Evolutionary conservation across 352 stramenopile species (phyloP).

Genomic region (Halophytophthora batemanensis): DNA sequence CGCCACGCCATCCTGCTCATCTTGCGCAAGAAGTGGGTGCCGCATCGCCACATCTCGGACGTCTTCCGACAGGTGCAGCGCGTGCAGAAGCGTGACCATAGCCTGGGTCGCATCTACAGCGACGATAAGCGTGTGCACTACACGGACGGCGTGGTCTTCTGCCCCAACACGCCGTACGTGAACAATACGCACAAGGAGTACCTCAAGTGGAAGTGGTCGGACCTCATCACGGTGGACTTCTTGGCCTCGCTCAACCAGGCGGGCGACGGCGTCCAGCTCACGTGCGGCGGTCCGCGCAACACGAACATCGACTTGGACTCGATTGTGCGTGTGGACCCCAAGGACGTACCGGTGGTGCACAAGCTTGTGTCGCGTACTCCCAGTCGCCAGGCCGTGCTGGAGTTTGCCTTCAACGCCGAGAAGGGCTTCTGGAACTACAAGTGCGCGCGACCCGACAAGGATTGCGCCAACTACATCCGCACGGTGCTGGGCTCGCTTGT

Average conservation of each 20-base stretch:
- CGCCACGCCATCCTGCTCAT: constrained; percentile 68
- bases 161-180: constrained; percentile 82
- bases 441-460: constrained; percentile 85
- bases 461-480: constrained; percentile 87
- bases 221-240: constrained; percentile 90
- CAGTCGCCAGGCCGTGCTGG: constrained; percentile 65
- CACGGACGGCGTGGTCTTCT: constrained; percentile 90
- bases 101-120: constrained; percentile 71
- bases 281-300: constrained; percentile 72
- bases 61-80: constrained; percentile 83
- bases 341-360: constrained; percentile 63
- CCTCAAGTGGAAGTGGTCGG: constrained; percentile 92
- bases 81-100: constrained; percentile 74
- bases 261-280: constrained; percentile 57
- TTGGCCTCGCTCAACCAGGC: constrained; percentile 52
- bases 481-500: constrained; percentile 88
- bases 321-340: constrained; percentile 75
- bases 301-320: constrained; percentile 82
- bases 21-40: constrained; percentile 83
- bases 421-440: constrained; percentile 91
- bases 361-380: constrained; percentile 60
- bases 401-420: constrained; percentile 86
- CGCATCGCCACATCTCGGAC: constrained; percentile 74
- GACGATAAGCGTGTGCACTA: constrained; percentile 86
- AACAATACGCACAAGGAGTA: constrained; percentile 86